A percentile compares a stretch with the other conserved stretches of the same genome.
These are phyloP conservation scores for Pichia sp. DNA, from an alignment of 1,139 yeast genomes.

Conservation along the genomic window DNA sequence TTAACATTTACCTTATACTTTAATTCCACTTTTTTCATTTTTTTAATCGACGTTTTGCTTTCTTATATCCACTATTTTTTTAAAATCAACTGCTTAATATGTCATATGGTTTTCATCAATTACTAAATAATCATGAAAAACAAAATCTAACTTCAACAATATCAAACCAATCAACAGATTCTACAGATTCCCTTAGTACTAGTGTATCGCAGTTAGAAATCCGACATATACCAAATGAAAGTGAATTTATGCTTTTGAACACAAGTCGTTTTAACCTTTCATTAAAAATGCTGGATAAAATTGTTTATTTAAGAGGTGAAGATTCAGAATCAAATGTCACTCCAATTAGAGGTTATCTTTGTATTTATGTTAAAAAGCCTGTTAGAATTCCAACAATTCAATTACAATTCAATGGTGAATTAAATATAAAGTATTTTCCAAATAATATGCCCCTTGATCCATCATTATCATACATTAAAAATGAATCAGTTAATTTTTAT, in stretches of 20 bases:
- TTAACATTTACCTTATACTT: too few relatives aligned
- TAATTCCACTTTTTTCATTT: too few relatives aligned
- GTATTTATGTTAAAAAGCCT: conserved; percentile 16
- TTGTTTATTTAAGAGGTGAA: conserved; percentile 12
- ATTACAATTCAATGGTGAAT: conserved; percentile 11
- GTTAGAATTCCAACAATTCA: conserved; percentile 9
- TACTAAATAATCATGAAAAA: background rate
- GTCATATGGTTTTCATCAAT: background rate
- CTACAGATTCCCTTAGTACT: conserved; percentile 4
- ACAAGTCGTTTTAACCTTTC: conserved; percentile 8
- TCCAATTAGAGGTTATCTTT: conserved; percentile 21
- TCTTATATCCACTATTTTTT: background rate
- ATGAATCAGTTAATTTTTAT: conserved; percentile 1
- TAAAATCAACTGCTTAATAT: background rate
- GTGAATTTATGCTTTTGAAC: conserved; percentile 5
- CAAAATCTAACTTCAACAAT: background rate
- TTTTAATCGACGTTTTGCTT: too few relatives aligned
- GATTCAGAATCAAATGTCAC: conserved; percentile 8
- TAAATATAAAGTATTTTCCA: conserved; percentile 8
- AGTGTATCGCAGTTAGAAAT: conserved; percentile 6
- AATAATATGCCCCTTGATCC: conserved; percentile 1
- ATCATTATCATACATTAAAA: conserved; percentile 2
- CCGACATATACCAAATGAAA: conserved; percentile 8
- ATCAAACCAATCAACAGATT: background rate
- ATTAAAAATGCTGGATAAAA: conserved; percentile 12